Base-by-base conservation (phyloP, 768 basidiomycete genomes). In the Lanmaoa rubissima region DNA sequence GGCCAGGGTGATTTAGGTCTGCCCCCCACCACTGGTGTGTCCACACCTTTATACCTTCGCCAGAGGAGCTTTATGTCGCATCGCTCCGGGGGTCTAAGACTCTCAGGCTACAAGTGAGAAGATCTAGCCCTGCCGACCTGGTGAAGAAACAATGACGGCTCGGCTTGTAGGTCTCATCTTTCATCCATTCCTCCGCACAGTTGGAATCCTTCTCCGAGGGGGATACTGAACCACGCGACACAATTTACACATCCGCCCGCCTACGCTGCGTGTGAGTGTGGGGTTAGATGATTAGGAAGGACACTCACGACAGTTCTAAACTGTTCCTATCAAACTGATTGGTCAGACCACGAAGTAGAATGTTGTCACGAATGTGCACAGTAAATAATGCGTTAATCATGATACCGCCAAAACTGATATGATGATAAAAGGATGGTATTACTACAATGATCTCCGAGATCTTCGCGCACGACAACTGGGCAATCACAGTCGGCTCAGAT, bases 401-500 rank as follows among this genome's bases (percentile, higher is more conserved):
- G 46, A 44, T 52, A 32, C 28, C 43, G 41, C 47, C 17, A 14
- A 54, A n/a, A 19, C 17, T 28, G 46, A 51, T 34, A 28, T 38
- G 13, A 54, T 19, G 13, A 40, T 41, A n/a, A 51, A 39, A 44
- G 3, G 41, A 57, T 53, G 36, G 35, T 56, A 62, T 51, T 40
- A 31, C 46, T 60, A 61, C 60, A 64, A 28, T 50, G 36, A 28
- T 9, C 21, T 34, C 49, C 16, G 17, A 34, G 26, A 19, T 38
- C 39, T 4, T 19, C 24, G 48, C 34, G 53, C 36, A 56, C 53
- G 46, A 65, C 24, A 38, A 24, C 40, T 16, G 19, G 47, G 35
- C 35, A 45, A 62, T 73, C 70, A 84, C 65, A 81, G 77, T 31
- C 69, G 77, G 39, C 82, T 82, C 26, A 88, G 54, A 39, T 79